Conservation (phyloP, 345 rosid genomes). For the Geranium brycei region DNA sequence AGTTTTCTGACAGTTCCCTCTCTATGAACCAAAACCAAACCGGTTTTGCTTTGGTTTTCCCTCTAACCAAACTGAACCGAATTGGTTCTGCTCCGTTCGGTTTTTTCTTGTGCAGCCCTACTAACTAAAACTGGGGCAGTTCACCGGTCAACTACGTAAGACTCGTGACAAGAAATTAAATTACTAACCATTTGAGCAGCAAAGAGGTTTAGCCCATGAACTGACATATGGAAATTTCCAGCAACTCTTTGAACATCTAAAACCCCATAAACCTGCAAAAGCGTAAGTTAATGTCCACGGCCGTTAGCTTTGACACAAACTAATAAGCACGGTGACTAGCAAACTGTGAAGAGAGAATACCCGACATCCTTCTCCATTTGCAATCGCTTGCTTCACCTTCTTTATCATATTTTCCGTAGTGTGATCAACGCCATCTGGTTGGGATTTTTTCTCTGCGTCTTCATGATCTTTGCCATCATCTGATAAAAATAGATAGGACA, state of each 20-base stretch:
- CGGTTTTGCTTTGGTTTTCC: conserved; percentile 28
- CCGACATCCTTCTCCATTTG: conserved; percentile 87
- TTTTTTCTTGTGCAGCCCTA: too few species aligned
- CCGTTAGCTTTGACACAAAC: neutral
- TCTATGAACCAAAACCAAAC: too few species aligned
- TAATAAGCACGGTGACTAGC: neutral
- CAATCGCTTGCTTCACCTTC: conserved; percentile 84
- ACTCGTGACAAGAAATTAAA: neutral
- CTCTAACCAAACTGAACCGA: conserved; percentile 22
- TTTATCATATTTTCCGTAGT: conserved; percentile 75
- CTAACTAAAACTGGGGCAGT: neutral
- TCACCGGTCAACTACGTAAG: neutral
- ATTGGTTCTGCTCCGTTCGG: too few species aligned
- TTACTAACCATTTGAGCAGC: conserved; percentile 78
- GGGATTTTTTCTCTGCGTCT: conserved; percentile 33
- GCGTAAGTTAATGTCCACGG: conserved; percentile 11
- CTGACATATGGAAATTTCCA: conserved; percentile 96
- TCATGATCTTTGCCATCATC: conserved; percentile 57
- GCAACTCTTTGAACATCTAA: conserved; percentile 97
- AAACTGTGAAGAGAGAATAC: conserved; percentile 25
- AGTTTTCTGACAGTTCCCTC: too few species aligned
- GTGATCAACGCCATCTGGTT: conserved; percentile 55
- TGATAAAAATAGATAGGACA: conserved; percentile 10
- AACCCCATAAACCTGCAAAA: conserved; percentile 74
- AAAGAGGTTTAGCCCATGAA: conserved; percentile 84